Evolutionary conservation across 1,139 yeast species (phyloP).

Genomic region (Geotrichum armillariae): DNA sequence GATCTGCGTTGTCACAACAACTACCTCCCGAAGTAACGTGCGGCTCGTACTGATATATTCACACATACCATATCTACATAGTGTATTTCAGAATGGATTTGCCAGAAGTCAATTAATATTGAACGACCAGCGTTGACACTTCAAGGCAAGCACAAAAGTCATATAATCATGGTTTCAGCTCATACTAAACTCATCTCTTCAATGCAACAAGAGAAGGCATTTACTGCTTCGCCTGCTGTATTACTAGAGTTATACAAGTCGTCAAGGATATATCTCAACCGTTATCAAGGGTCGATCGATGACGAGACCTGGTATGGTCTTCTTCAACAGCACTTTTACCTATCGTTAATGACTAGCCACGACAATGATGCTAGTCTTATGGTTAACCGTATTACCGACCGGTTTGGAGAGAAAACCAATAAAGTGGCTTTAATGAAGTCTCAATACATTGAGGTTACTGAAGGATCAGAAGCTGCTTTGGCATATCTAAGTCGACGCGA

Average conservation of each 20-base stretch:
- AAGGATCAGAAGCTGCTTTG: slow-evolving; percentile 47
- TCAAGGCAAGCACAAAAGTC: no score
- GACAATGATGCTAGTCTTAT: slow-evolving; percentile 71
- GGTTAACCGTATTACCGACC: slow-evolving; percentile 64
- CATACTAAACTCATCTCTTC: slow-evolving; percentile 4
- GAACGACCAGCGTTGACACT: no score
- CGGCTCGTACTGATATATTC: slow-evolving; percentile 10
- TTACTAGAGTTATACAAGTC: slow-evolving; percentile 32
- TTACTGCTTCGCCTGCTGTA: slow-evolving; percentile 24
- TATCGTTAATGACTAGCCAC: slow-evolving; percentile 60
- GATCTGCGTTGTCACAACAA: slow-evolving; percentile 6
- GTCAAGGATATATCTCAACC: slow-evolving; percentile 38
- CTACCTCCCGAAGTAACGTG: not conserved
- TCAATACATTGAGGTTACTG: slow-evolving; percentile 57
- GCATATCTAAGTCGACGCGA: slow-evolving; percentile 39
- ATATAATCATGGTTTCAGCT: slow-evolving; percentile 2
- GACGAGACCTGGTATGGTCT: slow-evolving; percentile 58
- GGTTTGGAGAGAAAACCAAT: slow-evolving; percentile 56
- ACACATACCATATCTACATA: not conserved
- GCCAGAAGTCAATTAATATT: no score
- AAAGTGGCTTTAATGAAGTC: slow-evolving; percentile 59
- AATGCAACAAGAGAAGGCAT: slow-evolving; percentile 18
- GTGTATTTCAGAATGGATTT: slow-evolving; percentile 5
- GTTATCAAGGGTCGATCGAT: slow-evolving; percentile 39
- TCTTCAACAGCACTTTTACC: slow-evolving; percentile 70